Evolutionary conservation across 2,329 filamentous ascomycete species (phyloP).

Genomic region (Colletotrichum cordylinicola): DNA sequence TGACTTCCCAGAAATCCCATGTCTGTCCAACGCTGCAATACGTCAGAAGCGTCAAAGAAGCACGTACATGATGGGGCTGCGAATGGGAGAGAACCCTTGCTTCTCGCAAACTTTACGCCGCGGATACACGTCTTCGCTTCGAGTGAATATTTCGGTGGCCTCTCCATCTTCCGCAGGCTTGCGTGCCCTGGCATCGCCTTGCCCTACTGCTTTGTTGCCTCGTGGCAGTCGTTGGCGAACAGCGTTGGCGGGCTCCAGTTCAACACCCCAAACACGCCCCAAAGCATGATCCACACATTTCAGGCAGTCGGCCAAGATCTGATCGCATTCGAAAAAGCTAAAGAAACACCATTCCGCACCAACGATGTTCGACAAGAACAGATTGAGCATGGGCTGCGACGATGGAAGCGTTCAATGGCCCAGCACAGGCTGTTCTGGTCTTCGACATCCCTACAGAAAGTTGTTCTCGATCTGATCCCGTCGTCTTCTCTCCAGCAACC

Average conservation of each 20-base stretch:
- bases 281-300: conserved; percentile 22
- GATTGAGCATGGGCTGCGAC: neutral
- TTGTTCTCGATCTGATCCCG: neutral
- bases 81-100: neutral
- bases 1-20: neutral
- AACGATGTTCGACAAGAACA: neutral
- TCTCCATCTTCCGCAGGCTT: neutral
- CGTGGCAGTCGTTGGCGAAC: neutral
- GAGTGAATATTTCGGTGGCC: neutral
- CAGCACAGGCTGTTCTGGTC: neutral
- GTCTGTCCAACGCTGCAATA: neutral
- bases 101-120: neutral
- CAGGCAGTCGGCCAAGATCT: conserved; percentile 19
- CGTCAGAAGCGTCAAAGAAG: conserved; percentile 2
- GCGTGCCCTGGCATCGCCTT: neutral
- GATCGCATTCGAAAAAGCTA: conserved; percentile 8
- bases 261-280: conserved; percentile 3
- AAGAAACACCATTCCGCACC: neutral
- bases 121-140: neutral
- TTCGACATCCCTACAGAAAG: neutral
- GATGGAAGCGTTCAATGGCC: neutral
- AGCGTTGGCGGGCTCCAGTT: neutral
- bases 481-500: neutral
- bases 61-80: neutral
- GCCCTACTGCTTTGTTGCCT: neutral